Percentiles rank a stretch among this genome's conserved stretches.
Conservation (phyloP, 768 basidiomycete genomes). For the Paxillus involutus region DNA sequence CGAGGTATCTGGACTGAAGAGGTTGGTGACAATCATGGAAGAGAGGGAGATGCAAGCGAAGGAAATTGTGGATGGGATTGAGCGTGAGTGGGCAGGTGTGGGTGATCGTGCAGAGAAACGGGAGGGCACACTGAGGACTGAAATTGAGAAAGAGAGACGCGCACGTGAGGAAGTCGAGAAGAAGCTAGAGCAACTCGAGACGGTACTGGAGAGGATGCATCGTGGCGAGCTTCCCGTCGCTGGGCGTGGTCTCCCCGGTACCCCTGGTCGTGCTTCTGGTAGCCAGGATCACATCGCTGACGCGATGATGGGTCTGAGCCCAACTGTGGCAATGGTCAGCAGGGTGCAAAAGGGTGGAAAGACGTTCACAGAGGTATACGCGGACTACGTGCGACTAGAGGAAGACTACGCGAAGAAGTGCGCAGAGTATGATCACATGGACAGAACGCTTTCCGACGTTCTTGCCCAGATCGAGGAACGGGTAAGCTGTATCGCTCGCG, state of each 20-base stretch:
- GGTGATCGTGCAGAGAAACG: constrained; percentile 67
- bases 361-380: constrained; percentile 93
- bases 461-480: constrained; percentile 90
- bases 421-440: constrained; percentile 83
- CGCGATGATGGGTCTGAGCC: constrained; percentile 72
- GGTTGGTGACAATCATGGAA: constrained; percentile 84
- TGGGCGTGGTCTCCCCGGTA: constrained; percentile 37
- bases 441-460: constrained; percentile 74
- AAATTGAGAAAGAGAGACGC: constrained; percentile 69
- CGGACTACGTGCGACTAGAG: constrained; percentile 84
- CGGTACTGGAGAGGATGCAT: constrained; percentile 68
- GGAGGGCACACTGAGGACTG: constrained; percentile 65
- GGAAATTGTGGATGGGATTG: constrained; percentile 77
- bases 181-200: constrained; percentile 68
- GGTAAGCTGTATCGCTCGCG: constrained; percentile 37
- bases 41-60: constrained; percentile 85
- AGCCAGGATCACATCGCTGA: constrained; percentile 45
- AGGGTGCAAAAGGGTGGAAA: constrained; percentile 79
- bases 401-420: constrained; percentile 78
- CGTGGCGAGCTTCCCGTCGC: constrained; percentile 69
- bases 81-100: constrained; percentile 77
- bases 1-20: constrained; percentile 71
- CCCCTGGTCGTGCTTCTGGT: constrained; percentile 44
- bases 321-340: constrained; percentile 85
- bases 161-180: constrained; percentile 72